Conservation (phyloP, 768 basidiomycete species). For the Roridomyces roridus region DNA sequence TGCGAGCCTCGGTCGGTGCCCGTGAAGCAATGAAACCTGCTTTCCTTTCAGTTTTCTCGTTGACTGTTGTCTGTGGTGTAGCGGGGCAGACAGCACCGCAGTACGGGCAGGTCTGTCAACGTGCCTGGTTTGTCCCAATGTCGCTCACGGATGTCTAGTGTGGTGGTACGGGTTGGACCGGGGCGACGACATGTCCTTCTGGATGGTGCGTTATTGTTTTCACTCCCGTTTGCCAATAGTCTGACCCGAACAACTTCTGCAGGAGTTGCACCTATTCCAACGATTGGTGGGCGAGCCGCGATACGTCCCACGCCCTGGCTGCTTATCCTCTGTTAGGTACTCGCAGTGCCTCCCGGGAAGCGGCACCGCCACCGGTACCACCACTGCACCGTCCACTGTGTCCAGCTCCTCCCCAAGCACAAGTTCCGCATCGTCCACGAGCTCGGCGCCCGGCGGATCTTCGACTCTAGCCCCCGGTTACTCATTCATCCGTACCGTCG, state of each 20-base stretch:
- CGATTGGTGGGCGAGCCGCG: background rate
- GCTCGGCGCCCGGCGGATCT: slow-evolving; percentile 39
- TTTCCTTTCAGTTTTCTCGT: slow-evolving; percentile 10
- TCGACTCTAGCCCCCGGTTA: slow-evolving; percentile 55
- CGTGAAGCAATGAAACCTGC: slow-evolving; percentile 5
- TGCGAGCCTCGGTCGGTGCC: background rate
- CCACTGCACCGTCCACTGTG: slow-evolving; percentile 27
- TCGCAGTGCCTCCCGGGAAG: slow-evolving; percentile 19
- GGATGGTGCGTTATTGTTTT: background rate
- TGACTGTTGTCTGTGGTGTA: slow-evolving; percentile 2
- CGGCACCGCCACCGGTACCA: slow-evolving; percentile 36
- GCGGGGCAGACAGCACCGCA: slow-evolving; percentile 19
- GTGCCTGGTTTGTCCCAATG: no score
- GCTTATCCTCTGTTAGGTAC: slow-evolving; percentile 2
- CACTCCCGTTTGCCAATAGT: no score
- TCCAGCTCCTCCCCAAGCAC: slow-evolving; percentile 16
- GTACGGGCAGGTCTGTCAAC: slow-evolving; percentile 14
- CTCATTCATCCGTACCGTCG: slow-evolving; percentile 64
- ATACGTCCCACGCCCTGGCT: background rate
- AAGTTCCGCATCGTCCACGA: slow-evolving; percentile 27
- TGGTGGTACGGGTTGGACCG: slow-evolving; percentile 19
- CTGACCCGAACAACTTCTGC: no score
- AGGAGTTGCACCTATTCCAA: slow-evolving; percentile 4
- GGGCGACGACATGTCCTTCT: slow-evolving; percentile 17
- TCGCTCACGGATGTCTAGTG: slow-evolving; percentile 3